Evolutionary conservation across 129 eudicot genomes (phyloP), one percentile per base, ranked within the genome.

Genomic region (Rutidosis leptorrhynchoides): DNA sequence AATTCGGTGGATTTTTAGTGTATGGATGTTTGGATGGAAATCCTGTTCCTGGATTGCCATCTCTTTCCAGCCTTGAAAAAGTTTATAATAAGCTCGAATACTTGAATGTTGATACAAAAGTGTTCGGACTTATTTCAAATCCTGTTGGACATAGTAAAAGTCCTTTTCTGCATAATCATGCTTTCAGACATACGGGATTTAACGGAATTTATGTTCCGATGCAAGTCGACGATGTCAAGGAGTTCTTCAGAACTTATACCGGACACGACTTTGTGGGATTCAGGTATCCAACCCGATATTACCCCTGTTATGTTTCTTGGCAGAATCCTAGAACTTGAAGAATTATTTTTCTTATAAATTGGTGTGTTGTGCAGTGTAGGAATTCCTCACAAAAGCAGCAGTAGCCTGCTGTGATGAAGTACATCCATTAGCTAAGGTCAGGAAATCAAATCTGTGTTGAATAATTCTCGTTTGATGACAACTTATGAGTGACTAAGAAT

Each of bases 101-200:
- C 22, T 68, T 88, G 61, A 74, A 84, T 37, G 42, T 81, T 26
- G 83, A 86, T 59, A 90, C 97, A 11, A 84, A 90, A 80, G 81
- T 90, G 61, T 90, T 83, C 71, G 97, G 97, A 26, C 84, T 90
- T 26, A 79, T 90, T 33, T 84, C 91, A 54, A 86, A 86, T 64
- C 97, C 97, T 5, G 95, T 90, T 1, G 85, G 91, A 46, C 97
- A 90, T 28, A 90, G 97, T 74, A 90, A 86, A 76, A 88, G 91
- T 52, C 97, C 97, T 22, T 77, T 82, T 45, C 69, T 90, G 69
- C 90, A 86, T 62, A 90, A 90, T 35, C 84, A 83, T 67, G 97
- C 95, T 20, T 86, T 90, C 65, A 76, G 90, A 77, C 80, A 83
- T 27, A 71, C 78, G 0, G 83, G 83, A 14, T 86, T 56, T 29